phyloP scores from a whole-genome alignment of 306 rosid species.

The apple (Malus domestica) region ASM211411v1 NC_041805.1:4109001-4109500 shows the following conservation, averaged over 20 bases:
- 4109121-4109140: neutral
- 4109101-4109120: neutral
- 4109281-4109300: neutral
- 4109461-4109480: neutral
- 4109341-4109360: neutral
- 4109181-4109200: neutral
- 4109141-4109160: neutral
- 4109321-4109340: neutral
- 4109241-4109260: neutral
- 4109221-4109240: neutral
- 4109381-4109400: no score
- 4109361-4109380: neutral
- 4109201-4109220: neutral
- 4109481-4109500: neutral
- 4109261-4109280: neutral
- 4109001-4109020: neutral
- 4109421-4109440: no score
- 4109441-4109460: no score
- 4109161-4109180: neutral
- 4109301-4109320: neutral
- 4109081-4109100: neutral
- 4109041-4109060: neutral
- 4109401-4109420: no score
- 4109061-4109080: neutral
- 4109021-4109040: no score